Percentiles rank a stretch among this genome's conserved stretches.
Conservation (phyloP, 2,329 filamentous ascomycete genomes). For the Fusarium udum region DNA sequence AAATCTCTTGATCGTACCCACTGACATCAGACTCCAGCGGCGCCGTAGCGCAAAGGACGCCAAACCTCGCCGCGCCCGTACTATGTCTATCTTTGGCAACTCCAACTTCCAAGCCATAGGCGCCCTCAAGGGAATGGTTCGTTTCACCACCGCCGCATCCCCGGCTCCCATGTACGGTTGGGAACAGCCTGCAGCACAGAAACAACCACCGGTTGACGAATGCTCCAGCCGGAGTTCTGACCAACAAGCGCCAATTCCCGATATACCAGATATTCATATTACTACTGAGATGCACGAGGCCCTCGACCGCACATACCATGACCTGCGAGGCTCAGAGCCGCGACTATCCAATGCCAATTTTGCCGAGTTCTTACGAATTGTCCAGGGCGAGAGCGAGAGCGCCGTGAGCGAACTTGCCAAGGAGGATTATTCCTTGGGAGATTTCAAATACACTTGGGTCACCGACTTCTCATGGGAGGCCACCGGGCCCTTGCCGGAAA, state of each 20-base stretch:
- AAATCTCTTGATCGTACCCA: not conserved
- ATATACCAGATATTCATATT: constrained; percentile 52
- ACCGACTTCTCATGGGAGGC: constrained; percentile 56
- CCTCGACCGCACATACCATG: constrained; percentile 59
- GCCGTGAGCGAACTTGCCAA: constrained; percentile 46
- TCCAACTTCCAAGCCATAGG: constrained; percentile 45
- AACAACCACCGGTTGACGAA: constrained; percentile 33
- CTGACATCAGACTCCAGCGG: constrained; percentile 28
- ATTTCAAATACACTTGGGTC: constrained; percentile 63
- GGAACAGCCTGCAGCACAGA: constrained; percentile 31
- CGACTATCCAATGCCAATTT: constrained; percentile 52
- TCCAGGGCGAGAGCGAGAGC: constrained; percentile 56
- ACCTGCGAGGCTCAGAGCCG: constrained; percentile 50
- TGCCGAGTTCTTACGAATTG: constrained; percentile 57
- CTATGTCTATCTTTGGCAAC: constrained; percentile 53
- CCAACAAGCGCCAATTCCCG: constrained; percentile 27
- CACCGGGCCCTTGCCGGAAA: constrained; percentile 53
- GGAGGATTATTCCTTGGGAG: constrained; percentile 56
- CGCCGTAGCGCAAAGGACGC: constrained; percentile 22
- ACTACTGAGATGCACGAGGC: constrained; percentile 60
- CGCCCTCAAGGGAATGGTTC: constrained; percentile 48
- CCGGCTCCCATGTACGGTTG: constrained; percentile 41
- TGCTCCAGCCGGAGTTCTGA: constrained; percentile 40
- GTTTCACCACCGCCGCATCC: constrained; percentile 45
- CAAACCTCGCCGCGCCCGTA: constrained; percentile 47